Evolutionary conservation across 352 stramenopile genomes (phyloP), one percentile per base, ranked within the genome.

Genomic region (Peronosclerospora sorghi): DNA sequence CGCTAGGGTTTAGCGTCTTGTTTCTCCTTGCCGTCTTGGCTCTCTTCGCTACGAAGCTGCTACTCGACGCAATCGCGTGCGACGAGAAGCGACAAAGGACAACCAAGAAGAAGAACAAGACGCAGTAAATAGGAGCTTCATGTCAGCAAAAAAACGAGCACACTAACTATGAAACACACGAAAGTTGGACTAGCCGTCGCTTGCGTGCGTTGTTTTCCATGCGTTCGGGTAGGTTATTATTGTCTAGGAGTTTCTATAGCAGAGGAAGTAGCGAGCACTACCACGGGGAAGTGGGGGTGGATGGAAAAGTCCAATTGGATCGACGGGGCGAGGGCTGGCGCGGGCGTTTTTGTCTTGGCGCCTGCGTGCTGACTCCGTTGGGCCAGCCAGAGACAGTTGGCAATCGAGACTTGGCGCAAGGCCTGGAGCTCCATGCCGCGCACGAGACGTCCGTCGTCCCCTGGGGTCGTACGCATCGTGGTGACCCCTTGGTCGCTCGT

Each of bases 211-310:
- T n/a, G 14, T 13, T 24, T 19, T 26, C 19, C 17, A 26, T 27
- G 17, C 18, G 2, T 40, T 24, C 9, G 12, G 13, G 1, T 26
- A 2, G 18, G 20, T 27, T 59, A 35, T n/a, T 9, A 34, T 7
- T 26, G 21, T 26, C 30, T 53, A 48, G 43, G 40, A 18, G 8
- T 50, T 8, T 41, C 36, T 61, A 51, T 19, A 19, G 38, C 28
- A 52, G 42, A 4, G 49, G 40, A 40, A 85, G 78, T n/a, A n/a
- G n/a, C n/a, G n/a, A n/a, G n/a, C n/a, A 54, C 32, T 10, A 83
- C 51, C 9, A 84, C 59, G 0, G 75, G 72, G 45, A 85, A 88
- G 35, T 86, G 73, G 19, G 73, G 71, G 43, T 88, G 76, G 35
- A 65, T 57, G 18, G 67, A 65, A 35, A 85, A 86, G 43, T 88